Conservation (phyloP, 1,284 basidiomycete species). For the Fomitopsis schrenkii region DNA sequence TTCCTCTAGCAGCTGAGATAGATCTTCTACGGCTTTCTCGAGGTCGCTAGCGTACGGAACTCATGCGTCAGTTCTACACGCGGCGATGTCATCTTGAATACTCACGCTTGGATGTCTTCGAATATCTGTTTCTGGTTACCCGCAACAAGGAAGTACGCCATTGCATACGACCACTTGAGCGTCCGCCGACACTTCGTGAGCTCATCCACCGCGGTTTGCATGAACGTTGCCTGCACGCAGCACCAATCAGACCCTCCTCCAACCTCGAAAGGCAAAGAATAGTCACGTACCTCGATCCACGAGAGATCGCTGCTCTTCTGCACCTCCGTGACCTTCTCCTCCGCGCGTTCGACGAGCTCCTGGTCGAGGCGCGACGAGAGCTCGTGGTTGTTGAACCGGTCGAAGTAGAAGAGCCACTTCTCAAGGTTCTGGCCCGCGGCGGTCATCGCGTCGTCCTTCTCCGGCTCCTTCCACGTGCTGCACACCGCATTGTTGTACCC, state of each 20-base stretch:
- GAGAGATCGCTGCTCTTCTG: conserved; percentile 53
- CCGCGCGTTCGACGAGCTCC: conserved; percentile 53
- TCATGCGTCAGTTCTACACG: background rate
- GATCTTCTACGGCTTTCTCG: conserved; percentile 61
- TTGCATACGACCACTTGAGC: conserved; percentile 69
- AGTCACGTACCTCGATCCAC: conserved; percentile 58
- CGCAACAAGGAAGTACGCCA: conserved; percentile 61
- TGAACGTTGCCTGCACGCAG: conserved; percentile 46
- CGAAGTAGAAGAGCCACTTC: conserved; percentile 65
- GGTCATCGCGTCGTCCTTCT: conserved; percentile 44
- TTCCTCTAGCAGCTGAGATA: conserved; percentile 59
- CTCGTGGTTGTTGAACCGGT: conserved; percentile 67
- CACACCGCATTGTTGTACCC: conserved; percentile 61
- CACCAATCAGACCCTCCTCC: background rate
- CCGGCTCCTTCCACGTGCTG: conserved; percentile 63
- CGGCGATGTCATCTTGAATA: background rate
- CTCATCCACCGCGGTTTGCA: conserved; percentile 59
- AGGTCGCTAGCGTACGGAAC: conserved; percentile 38
- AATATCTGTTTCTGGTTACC: conserved; percentile 67
- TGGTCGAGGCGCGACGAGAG: conserved; percentile 60
- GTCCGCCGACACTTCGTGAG: conserved; percentile 53
- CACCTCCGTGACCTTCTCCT: conserved; percentile 70
- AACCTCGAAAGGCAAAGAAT: too few relatives aligned
- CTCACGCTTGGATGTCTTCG: conserved; percentile 59
- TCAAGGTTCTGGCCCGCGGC: conserved; percentile 54